Conservation (phyloP, 177 flowering plant genomes). For the Vitis hybrid region DNA sequence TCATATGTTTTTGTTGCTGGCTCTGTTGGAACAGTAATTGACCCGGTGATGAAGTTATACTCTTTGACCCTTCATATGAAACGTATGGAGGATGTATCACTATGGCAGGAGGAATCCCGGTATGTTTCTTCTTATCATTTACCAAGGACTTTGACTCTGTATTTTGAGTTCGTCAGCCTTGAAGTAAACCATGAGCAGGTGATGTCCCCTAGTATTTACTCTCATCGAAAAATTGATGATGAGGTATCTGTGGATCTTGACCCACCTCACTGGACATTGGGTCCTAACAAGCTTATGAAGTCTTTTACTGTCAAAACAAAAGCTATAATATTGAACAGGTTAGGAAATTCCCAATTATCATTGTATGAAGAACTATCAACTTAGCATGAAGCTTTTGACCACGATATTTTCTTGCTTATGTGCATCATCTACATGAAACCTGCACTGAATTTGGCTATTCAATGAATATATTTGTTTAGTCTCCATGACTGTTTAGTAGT, state of each 20-base stretch:
- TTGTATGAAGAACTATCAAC: too few relatives aligned
- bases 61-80: constrained; percentile 80
- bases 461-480: too few relatives aligned
- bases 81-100: constrained; percentile 68
- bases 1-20: constrained; percentile 5
- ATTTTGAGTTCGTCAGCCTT: background rate
- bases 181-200: background rate
- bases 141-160: too few relatives aligned
- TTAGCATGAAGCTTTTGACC: too few relatives aligned
- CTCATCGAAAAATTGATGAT: background rate
- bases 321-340: constrained; percentile 80
- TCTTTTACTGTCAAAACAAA: constrained; percentile 59
- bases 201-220: too few relatives aligned
- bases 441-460: too few relatives aligned
- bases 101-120: constrained; percentile 85
- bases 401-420: background rate
- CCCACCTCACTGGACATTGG: constrained; percentile 75
- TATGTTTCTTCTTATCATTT: constrained; percentile 29
- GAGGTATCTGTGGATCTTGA: constrained; percentile 77
- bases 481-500: background rate
- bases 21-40: constrained; percentile 39
- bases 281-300: constrained; percentile 46
- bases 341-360: background rate
- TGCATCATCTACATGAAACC: too few relatives aligned
- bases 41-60: constrained; percentile 74